Evolutionary conservation across 371 early-diverging fungal genomes (phyloP).

Genomic region (Mucor saturninus): DNA sequence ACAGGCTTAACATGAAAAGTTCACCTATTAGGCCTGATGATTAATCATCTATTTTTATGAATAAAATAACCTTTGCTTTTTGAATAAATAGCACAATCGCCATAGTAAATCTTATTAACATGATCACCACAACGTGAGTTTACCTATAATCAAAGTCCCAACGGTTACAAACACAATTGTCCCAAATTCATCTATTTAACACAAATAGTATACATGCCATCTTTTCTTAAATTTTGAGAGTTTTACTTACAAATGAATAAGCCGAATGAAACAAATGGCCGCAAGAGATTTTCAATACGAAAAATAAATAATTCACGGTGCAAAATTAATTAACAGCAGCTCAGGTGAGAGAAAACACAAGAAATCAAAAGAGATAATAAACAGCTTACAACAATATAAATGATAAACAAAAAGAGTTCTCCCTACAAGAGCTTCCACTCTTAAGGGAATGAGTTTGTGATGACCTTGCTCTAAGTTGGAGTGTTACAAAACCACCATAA

Average conservation of each 20-base stretch:
- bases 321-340: constrained; percentile 14
- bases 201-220: constrained; percentile 8
- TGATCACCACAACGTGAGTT: constrained; percentile 14
- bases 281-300: constrained; percentile 11
- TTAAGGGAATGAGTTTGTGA: no score
- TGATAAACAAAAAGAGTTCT: background rate
- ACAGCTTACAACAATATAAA: constrained; percentile 2
- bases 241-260: constrained; percentile 17
- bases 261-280: constrained; percentile 12
- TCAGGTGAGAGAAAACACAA: constrained; percentile 16
- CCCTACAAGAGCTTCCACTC: no score
- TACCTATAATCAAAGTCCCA: constrained; percentile 8
- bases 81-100: constrained; percentile 11
- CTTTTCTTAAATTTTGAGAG: constrained; percentile 12
- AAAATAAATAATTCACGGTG: constrained; percentile 13
- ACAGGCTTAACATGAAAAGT: constrained; percentile 18
- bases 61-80: constrained; percentile 15
- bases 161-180: constrained; percentile 11
- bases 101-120: constrained; percentile 16
- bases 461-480: no score
- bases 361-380: constrained; percentile 12
- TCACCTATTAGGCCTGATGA: constrained; percentile 15
- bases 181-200: constrained; percentile 9
- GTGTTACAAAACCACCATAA: no score
- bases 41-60: constrained; percentile 17